Conservation (phyloP, 768 basidiomycete species). For the Cystobasidium onofrii region DNA sequence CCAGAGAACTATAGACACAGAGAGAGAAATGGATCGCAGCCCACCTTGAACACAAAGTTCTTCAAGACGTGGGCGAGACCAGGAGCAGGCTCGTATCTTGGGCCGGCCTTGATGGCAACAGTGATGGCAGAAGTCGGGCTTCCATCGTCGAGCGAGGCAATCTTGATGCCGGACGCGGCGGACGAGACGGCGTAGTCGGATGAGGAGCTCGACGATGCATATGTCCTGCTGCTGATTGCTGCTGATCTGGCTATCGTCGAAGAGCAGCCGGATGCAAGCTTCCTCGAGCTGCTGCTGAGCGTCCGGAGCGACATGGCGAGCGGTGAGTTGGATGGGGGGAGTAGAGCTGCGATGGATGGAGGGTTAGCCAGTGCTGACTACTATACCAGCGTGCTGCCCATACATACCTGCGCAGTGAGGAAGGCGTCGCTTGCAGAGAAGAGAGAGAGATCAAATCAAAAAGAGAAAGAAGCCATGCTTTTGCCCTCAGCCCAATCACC, state of each 20-base stretch:
- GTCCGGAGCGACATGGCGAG: conserved; percentile 1
- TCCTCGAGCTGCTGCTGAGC: conserved; percentile 6
- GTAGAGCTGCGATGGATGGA: background rate
- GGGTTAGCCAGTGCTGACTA: background rate
- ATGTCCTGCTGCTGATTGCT: background rate
- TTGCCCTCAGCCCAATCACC: no score
- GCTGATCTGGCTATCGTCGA: conserved; percentile 3
- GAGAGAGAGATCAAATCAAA: background rate
- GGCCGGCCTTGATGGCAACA: conserved; percentile 84
- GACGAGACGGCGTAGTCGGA: conserved; percentile 43
- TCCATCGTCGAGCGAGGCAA: conserved; percentile 69
- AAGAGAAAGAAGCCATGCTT: background rate
- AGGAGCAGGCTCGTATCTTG: conserved; percentile 74
- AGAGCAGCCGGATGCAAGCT: background rate
- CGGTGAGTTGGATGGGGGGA: background rate
- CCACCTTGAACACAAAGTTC: conserved; percentile 98
- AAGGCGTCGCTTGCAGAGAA: background rate
- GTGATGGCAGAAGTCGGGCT: conserved; percentile 79
- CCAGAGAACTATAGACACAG: no score
- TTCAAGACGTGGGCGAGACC: conserved; percentile 90
- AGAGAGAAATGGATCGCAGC: no score
- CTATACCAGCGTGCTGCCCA: background rate
- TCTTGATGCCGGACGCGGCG: conserved; percentile 69
- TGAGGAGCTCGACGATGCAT: background rate
- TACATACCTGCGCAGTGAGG: background rate